Percentiles rank a stretch among this genome's conserved stretches.
Evolutionary conservation across 805 yeast genomes (phyloP).

Genomic region (Kuraishia ogatae): DNA sequence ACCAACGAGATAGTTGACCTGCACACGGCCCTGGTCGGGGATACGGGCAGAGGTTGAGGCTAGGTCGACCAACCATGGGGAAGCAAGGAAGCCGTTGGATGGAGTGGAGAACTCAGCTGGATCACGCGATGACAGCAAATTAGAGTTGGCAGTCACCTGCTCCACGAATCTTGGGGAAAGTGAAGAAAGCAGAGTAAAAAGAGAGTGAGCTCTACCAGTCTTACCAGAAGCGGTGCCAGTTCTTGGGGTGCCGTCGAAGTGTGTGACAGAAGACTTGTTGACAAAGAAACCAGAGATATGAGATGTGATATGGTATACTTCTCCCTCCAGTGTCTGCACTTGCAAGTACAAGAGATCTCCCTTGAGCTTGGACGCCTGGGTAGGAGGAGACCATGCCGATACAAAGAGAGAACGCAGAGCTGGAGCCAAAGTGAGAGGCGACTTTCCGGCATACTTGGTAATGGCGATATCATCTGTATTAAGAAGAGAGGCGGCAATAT

Average conservation of each 20-base stretch:
- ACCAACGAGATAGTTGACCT: slow-evolving; percentile 40
- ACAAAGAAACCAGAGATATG: slow-evolving; percentile 73
- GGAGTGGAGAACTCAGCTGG: slow-evolving; percentile 51
- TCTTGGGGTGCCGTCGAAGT: slow-evolving; percentile 59
- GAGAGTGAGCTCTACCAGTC: slow-evolving; percentile 35
- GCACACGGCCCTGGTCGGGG: slow-evolving; percentile 57
- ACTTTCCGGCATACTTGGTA: slow-evolving; percentile 20
- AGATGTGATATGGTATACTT: slow-evolving; percentile 70
- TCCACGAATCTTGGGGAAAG: slow-evolving; percentile 56
- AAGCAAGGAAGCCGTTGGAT: slow-evolving; percentile 46
- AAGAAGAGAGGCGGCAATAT: slow-evolving; percentile 10
- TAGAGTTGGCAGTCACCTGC: slow-evolving; percentile 44
- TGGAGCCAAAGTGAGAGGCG: slow-evolving; percentile 24
- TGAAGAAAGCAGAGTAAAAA: slow-evolving; percentile 52
- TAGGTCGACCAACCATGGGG: slow-evolving; percentile 69
- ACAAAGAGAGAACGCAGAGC: slow-evolving; percentile 51
- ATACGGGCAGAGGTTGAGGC: slow-evolving; percentile 15
- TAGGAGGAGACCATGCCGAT: slow-evolving; percentile 85
- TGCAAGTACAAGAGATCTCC: slow-evolving; percentile 81
- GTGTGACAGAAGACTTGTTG: slow-evolving; percentile 55
- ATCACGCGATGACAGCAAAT: slow-evolving; percentile 30
- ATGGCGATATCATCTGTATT: slow-evolving; percentile 6
- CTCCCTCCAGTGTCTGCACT: slow-evolving; percentile 74
- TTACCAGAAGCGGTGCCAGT: slow-evolving; percentile 15
- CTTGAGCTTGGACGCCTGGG: slow-evolving; percentile 44